Evolutionary conservation across 192 early-diverging fungal genomes (phyloP).

Genomic region (Phycomyces nitens): DNA sequence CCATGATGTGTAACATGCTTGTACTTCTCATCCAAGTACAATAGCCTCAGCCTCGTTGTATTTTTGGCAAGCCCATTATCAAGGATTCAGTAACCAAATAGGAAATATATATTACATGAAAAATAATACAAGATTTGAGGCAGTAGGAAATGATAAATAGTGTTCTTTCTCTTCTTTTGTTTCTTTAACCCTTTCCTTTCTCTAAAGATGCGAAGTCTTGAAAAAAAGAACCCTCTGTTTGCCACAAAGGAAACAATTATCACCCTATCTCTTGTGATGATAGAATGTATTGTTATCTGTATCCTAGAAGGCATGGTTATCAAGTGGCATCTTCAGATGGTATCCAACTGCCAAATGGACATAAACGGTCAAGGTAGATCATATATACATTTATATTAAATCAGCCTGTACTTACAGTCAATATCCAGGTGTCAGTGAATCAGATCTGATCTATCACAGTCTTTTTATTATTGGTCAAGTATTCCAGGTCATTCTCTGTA

Average conservation of each 20-base stretch:
- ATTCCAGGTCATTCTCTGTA: constrained; percentile 34
- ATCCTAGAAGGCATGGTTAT: constrained; percentile 33
- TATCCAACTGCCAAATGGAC: constrained; percentile 24
- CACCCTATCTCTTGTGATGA: constrained; percentile 23
- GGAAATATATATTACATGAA: no score
- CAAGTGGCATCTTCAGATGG: constrained; percentile 22
- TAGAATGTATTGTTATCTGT: constrained; percentile 29
- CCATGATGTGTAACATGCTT: no score
- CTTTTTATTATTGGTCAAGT: constrained; percentile 39
- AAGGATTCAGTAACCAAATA: no score
- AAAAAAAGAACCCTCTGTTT: constrained; percentile 14
- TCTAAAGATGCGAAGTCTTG: no score
- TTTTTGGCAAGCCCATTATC: no score
- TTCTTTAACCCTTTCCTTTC: no score
- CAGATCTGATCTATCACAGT: constrained; percentile 40
- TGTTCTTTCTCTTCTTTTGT: no score
- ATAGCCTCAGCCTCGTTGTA: no score
- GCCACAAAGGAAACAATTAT: constrained; percentile 17
- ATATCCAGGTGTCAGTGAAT: constrained; percentile 33
- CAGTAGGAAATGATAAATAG: no score
- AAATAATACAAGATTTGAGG: no score
- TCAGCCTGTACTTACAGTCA: background rate
- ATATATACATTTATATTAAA: background rate
- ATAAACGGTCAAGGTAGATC: constrained; percentile 16
- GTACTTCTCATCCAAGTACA: no score